phyloP scores from a whole-genome alignment of 495 filamentous ascomycete species.

The Aspergillus steynii region DNA sequence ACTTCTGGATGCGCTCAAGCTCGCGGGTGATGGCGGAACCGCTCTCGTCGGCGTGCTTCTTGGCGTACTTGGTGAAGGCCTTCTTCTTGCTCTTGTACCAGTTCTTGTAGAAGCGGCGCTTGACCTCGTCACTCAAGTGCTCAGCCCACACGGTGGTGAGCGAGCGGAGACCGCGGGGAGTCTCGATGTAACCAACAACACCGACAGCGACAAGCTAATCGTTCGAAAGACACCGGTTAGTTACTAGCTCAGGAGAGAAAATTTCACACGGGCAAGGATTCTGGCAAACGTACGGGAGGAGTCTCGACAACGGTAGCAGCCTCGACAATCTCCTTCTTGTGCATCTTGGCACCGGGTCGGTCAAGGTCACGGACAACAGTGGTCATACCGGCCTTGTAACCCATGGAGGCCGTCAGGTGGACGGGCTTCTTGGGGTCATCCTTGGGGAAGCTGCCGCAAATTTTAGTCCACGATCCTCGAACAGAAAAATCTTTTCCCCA shows the following conservation, averaged over 20 bases:
- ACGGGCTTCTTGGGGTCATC: slow-evolving; percentile 99
- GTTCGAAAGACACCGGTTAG: not conserved
- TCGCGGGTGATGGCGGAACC: slow-evolving; percentile 90
- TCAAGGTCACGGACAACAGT: slow-evolving; percentile 99
- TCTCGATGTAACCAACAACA: slow-evolving; percentile 99
- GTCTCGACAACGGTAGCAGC: slow-evolving; percentile 99
- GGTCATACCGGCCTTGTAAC: slow-evolving; percentile 99
- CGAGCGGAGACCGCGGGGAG: slow-evolving; percentile 97
- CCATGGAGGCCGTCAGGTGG: slow-evolving; percentile 97
- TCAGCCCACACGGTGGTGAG: slow-evolving; percentile 99
- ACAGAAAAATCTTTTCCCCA: slow-evolving; percentile 6
- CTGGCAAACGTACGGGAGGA: slow-evolving; percentile 78
- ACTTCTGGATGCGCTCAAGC: slow-evolving; percentile 99
- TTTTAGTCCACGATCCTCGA: slow-evolving; percentile 9
- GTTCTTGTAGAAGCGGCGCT: slow-evolving; percentile 99
- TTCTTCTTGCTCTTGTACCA: slow-evolving; percentile 99
- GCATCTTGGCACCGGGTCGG: slow-evolving; percentile 98
- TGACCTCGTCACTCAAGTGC: slow-evolving; percentile 97
- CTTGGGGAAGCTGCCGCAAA: slow-evolving; percentile 86
- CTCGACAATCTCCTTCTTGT: slow-evolving; percentile 99
- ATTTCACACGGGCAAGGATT: not conserved
- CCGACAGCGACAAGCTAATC: slow-evolving; percentile 94
- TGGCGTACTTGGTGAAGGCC: slow-evolving; percentile 99
- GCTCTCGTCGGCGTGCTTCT: slow-evolving; percentile 94
- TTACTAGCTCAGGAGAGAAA: not conserved